phyloP scores from a whole-genome alignment of 768 basidiomycete species.

The Xanthoconium purpureum region DNA sequence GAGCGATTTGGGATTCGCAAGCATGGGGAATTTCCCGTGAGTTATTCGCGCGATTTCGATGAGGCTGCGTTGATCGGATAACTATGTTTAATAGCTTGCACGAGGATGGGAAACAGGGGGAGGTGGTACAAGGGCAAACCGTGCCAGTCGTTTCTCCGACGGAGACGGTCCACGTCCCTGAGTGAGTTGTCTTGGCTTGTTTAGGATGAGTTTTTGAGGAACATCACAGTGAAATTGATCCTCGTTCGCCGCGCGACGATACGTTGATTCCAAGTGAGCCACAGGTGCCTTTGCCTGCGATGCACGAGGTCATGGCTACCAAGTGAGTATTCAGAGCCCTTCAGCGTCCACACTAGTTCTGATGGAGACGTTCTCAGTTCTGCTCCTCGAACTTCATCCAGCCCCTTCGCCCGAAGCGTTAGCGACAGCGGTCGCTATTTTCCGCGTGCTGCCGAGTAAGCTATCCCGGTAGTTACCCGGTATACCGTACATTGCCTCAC shows the following conservation, averaged over 20 bases:
- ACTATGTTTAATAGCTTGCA: constrained; percentile 6
- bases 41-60: constrained; percentile 2
- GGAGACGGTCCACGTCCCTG: constrained; percentile 30
- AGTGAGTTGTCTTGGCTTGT: constrained; percentile 17
- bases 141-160: constrained; percentile 21
- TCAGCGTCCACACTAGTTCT: background rate
- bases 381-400: constrained; percentile 15
- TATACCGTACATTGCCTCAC: background rate
- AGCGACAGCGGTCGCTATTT: constrained; percentile 15
- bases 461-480: too few species aligned
- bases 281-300: constrained; percentile 31
- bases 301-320: constrained; percentile 33
- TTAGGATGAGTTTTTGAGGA: background rate
- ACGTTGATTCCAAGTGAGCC: constrained; percentile 24
- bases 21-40: constrained; percentile 17
- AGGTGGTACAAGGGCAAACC: constrained; percentile 6
- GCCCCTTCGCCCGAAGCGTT: constrained; percentile 15
- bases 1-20: constrained; percentile 22
- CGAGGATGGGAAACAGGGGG: constrained; percentile 26
- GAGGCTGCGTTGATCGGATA: background rate
- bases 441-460: constrained; percentile 26
- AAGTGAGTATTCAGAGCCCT: constrained; percentile 11
- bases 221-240: constrained; percentile 18
- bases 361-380: constrained; percentile 9
- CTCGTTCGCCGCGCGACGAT: constrained; percentile 35